Evolutionary conservation across 345 rosid species (phyloP), one percentile per base, ranked within the genome.

Genomic region (Acer negundo): DNA sequence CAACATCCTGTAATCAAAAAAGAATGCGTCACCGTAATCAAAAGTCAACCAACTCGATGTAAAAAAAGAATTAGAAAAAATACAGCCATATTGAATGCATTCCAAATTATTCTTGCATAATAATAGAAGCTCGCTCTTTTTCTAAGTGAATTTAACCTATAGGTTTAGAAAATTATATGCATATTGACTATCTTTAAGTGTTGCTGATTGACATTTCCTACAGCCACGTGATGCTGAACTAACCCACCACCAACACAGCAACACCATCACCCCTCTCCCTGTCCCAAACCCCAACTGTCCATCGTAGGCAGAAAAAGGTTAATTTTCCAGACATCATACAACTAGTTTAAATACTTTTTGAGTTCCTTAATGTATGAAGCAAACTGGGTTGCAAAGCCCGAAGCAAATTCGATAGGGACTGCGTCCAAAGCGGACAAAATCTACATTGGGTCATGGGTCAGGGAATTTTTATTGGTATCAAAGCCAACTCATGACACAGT

Each of bases 1-100:
- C 92, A 76, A 38, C 73, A 77, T 89, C 93, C 95, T 89, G 84
- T 28, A 71, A 78, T 22, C 7, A 38, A 63, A 61, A 31, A 24
- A 12, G 64, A 61, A 61, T 2, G 17, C 8, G 64, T 23, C 17
- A 31, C 67, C 16, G 17, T 2, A 15, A 7, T 35, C n/a, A 65
- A 65, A 64, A 46, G 12, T 46, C 15, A 46, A 46, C 49, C 49
- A 10, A 65, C 42, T 65, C 44, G 35, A 65, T 15, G 2, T 7
- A 31, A 17, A 24, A 24, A 26, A 7, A 31, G n/a, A 64, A 16
- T 31, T 65, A 64, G 16, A 74, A 19, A 47, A 13, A 38, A 13
- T 16, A 7, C 12, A 42, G 20, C 6, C 15, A 38, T 67, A 67
- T 20, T 67, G 24, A 10, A 67, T 38, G 70, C 20, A 31, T 28